Percentiles rank a stretch among this genome's conserved stretches.
phyloP scores from a whole-genome alignment of 495 filamentous ascomycete species.

The Rusavskia elegans region DNA sequence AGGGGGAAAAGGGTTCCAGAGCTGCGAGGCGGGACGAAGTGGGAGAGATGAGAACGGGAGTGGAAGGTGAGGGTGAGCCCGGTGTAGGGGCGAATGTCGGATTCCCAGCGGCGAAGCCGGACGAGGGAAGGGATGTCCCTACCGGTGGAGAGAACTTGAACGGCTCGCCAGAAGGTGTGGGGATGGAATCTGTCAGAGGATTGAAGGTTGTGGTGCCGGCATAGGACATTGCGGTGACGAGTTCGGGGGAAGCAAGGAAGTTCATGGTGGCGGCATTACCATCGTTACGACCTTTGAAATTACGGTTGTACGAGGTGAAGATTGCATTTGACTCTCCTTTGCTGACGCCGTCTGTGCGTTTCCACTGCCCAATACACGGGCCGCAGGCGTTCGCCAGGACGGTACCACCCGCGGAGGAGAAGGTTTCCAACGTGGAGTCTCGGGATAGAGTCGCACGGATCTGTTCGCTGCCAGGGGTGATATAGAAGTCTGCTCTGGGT shows the following conservation, averaged over 20 bases:
- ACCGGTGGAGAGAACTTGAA: constrained; percentile 79
- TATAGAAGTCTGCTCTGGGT: constrained; percentile 81
- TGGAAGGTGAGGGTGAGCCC: constrained; percentile 47
- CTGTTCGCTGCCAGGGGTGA: constrained; percentile 92
- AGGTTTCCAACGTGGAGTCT: constrained; percentile 70
- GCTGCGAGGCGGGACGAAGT: constrained; percentile 76
- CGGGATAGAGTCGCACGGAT: constrained; percentile 85
- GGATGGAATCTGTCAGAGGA: constrained; percentile 74
- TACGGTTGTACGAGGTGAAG: constrained; percentile 93
- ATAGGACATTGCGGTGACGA: constrained; percentile 92
- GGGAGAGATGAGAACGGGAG: constrained; percentile 60
- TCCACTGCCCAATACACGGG: constrained; percentile 94
- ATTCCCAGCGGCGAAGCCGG: constrained; percentile 69
- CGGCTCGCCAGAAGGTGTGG: constrained; percentile 59
- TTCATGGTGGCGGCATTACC: constrained; percentile 95
- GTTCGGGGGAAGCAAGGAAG: constrained; percentile 89
- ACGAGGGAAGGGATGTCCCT: constrained; percentile 58
- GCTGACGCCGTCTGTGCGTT: constrained; percentile 63
- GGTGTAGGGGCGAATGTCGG: constrained; percentile 56
- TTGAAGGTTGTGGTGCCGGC: constrained; percentile 91
- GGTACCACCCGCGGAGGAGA: constrained; percentile 73
- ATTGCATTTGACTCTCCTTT: constrained; percentile 91
- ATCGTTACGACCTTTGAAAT: constrained; percentile 94
- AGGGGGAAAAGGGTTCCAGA: constrained; percentile 79
- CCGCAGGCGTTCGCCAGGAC: constrained; percentile 94